Conservation (phyloP, 148 eudicot species). For the Tetragonia tetragonoides region DNA sequence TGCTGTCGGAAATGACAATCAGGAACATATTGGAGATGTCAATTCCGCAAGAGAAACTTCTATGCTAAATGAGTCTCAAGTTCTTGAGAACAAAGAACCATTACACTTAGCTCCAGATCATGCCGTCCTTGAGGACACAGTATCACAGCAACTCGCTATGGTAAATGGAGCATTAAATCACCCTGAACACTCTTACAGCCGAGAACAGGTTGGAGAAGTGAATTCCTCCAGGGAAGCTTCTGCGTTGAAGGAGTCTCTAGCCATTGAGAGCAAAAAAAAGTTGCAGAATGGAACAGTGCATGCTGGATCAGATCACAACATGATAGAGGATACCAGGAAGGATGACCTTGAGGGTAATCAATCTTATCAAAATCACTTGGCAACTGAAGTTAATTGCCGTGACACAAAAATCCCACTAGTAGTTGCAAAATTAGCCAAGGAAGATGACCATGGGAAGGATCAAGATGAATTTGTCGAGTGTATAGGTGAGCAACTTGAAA, state of each 20-base stretch:
- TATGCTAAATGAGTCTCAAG: slow-evolving; percentile 14
- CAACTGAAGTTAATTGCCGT: slow-evolving; percentile 6
- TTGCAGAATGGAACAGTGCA: slow-evolving; percentile 6
- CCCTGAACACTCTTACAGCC: background rate
- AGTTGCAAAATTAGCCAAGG: slow-evolving; percentile 12
- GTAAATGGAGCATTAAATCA: slow-evolving; percentile 4
- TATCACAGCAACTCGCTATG: background rate
- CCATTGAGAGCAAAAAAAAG: no score
- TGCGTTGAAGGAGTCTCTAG: background rate
- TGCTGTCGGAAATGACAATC: slow-evolving; percentile 21
- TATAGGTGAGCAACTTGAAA: slow-evolving; percentile 10
- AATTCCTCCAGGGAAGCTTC: background rate
- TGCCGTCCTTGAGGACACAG: background rate
- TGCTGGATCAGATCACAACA: slow-evolving; percentile 5
- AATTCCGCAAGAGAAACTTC: slow-evolving; percentile 13
- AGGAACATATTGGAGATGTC: slow-evolving; percentile 18
- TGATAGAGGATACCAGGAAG: slow-evolving; percentile 7
- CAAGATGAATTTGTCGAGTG: slow-evolving; percentile 15
- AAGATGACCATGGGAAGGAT: background rate
- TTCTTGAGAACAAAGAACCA: slow-evolving; percentile 20
- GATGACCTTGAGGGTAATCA: background rate
- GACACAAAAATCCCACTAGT: slow-evolving; percentile 1
- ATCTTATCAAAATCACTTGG: background rate
- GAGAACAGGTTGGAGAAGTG: background rate
- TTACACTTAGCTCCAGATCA: slow-evolving; percentile 10